Base-by-base conservation (phyloP, 2,329 filamentous ascomycete genomes). In the Colletotrichum australisinense region DNA sequence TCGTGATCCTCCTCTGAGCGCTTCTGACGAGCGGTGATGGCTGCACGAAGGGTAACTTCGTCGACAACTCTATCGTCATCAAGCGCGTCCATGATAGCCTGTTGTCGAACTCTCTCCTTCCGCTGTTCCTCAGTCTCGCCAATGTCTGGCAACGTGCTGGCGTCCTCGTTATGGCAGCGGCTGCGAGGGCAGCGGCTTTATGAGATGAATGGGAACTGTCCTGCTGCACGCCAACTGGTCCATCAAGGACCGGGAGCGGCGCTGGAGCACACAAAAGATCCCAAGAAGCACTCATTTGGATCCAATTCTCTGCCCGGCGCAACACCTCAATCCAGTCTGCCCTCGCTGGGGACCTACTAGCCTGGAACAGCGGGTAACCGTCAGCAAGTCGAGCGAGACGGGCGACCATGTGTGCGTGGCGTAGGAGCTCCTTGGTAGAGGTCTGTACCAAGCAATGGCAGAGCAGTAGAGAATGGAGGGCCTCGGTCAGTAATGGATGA, bases 261-360 rank as follows among this genome's bases (percentile, higher is more conserved):
- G 88, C 87, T 0, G 91, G 90, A 0, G 87, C 84, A 77, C 94
- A 96, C 19, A 97, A 87, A 2, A 84, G 85, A 75, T 95, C 93
- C 94, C 94, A 97, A 1, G 87, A 86, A 4, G 87, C 83, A 2
- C 82, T 80, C 9, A 97, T 86, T 7, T 89, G 87, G 64, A 96
- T 87, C 92, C 92, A 95, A 78, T 94, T 93, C 42, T 90, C 87
- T 0, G 89, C 87, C 35, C 90, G 88, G 0, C 91, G 88, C 11
- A 97, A 81, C 0, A 96, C 87, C 81, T 96, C 93, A 60, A 93
- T 90, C 94, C 94, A 97, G 82, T 97, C 94, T 3, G 92, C 89
- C 64, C 93, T 91, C 2, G 93, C 91, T 1, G 93, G 91, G 4
- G 90, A 93, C 63, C 93, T 88, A 28, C 92, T 91, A 0, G 91